Percentiles rank a stretch among this genome's conserved stretches.
Evolutionary conservation across 129 eudicot genomes (phyloP).

Genomic region (Helianthus tuberosus): DNA sequence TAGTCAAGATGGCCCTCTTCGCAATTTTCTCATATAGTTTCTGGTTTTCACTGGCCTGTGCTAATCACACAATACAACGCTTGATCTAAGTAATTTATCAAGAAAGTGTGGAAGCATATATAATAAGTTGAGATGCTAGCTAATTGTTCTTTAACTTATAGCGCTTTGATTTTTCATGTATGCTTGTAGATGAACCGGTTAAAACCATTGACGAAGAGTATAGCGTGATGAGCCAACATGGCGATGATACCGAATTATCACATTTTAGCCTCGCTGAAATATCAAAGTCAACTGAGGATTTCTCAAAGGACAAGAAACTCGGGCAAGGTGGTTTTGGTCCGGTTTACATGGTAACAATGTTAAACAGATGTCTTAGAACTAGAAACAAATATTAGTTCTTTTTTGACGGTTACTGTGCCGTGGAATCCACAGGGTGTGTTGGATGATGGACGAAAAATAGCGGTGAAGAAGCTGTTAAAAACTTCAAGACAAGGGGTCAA

Average conservation of each 20-base stretch:
- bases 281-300: constrained; percentile 18
- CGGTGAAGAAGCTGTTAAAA: constrained; percentile 40
- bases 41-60: no score
- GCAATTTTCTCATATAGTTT: no score
- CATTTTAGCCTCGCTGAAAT: constrained; percentile 15
- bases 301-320: constrained; percentile 21
- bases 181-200: not conserved
- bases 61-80: no score
- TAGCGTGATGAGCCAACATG: constrained; percentile 20
- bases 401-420: no score
- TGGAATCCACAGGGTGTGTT: constrained; percentile 34
- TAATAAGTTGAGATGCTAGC: not conserved
- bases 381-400: no score
- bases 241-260: constrained; percentile 24
- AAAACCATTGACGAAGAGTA: not conserved
- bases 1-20: no score
- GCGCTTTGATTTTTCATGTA: no score
- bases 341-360: constrained; percentile 28
- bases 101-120: not conserved
- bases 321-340: constrained; percentile 37
- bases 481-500: constrained; percentile 36
- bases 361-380: not conserved
- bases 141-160: no score
- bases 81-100: not conserved
- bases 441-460: constrained; percentile 41